Percentiles rank a stretch among this genome's conserved stretches.
These are phyloP conservation scores for Trichophyton schoenleinii DNA, from an alignment of 2,329 filamentous ascomycete species.

Conservation along the genomic window DNA sequence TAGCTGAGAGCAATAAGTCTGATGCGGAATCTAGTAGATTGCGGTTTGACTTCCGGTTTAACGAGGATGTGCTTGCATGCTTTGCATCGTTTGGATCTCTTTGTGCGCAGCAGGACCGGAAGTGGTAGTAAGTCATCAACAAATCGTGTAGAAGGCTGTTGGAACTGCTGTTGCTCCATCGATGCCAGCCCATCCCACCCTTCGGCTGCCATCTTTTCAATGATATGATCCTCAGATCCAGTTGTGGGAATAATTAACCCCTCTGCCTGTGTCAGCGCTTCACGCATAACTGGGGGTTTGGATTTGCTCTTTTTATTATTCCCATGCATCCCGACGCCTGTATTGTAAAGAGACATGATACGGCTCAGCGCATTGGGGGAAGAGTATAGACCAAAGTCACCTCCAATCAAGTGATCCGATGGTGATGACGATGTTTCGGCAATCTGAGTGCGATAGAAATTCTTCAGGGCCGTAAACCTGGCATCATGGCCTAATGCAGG, in stretches of 20 bases:
- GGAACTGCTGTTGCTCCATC: constrained; percentile 39
- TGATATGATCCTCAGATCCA: constrained; percentile 46
- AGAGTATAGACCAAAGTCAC: constrained; percentile 40
- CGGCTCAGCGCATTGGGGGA: constrained; percentile 73
- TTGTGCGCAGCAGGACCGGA: constrained; percentile 72
- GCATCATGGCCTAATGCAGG: constrained; percentile 48
- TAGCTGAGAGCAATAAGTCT: constrained; percentile 77
- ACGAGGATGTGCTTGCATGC: constrained; percentile 89
- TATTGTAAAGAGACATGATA: constrained; percentile 82
- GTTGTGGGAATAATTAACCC: constrained; percentile 54
- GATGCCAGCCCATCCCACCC: constrained; percentile 55
- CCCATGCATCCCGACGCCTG: constrained; percentile 43
- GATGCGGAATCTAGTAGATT: constrained; percentile 82
- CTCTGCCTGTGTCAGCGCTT: constrained; percentile 58
- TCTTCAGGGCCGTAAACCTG: constrained; percentile 58
- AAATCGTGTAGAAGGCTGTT: constrained; percentile 47
- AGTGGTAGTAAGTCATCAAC: constrained; percentile 65
- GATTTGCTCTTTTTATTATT: constrained; percentile 49
- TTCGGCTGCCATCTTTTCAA: constrained; percentile 45
- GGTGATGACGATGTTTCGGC: constrained; percentile 46
- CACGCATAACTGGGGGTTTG: constrained; percentile 64
- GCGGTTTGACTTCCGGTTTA: constrained; percentile 83
- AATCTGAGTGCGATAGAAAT: constrained; percentile 73
- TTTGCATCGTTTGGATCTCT: constrained; percentile 85
- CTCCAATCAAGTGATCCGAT: constrained; percentile 39